These are phyloP conservation scores for Flaveria bidentis DNA, from an alignment of 129 eudicot species.

Conservation along the genomic window DNA sequence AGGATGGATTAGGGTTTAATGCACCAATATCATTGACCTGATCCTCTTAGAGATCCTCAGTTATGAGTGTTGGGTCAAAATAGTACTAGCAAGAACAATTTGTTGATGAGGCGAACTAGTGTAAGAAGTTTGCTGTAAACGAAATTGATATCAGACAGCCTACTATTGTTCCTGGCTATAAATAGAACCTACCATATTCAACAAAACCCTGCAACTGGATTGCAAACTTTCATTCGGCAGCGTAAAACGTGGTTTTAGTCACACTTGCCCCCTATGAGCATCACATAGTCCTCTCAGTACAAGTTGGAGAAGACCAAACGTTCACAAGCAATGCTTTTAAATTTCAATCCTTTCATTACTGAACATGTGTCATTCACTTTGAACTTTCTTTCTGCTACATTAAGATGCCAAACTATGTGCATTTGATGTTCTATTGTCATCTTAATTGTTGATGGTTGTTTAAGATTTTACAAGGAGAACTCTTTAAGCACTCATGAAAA, in stretches of 20 bases:
- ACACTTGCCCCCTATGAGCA: not conserved
- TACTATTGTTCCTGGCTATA: not conserved
- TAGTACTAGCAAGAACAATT: not conserved
- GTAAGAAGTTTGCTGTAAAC: not conserved
- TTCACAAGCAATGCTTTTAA: conserved; percentile 11
- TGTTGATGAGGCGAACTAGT: not conserved
- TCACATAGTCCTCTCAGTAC: not conserved
- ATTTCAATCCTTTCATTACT: conserved; percentile 1
- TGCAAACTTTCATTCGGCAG: not conserved
- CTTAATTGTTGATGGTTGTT: conserved; percentile 6
- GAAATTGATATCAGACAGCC: not conserved
- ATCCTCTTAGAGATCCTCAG: not conserved
- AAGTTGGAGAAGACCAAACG: not conserved
- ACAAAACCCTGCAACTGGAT: not conserved
- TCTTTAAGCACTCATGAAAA: not conserved
- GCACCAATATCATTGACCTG: no score
- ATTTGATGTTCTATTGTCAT: not conserved
- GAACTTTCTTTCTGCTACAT: conserved; percentile 2
- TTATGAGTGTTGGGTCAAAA: not conserved
- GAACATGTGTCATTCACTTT: not conserved
- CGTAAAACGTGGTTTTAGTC: conserved; percentile 16
- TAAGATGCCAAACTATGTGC: conserved; percentile 13
- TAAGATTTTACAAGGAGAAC: conserved; percentile 5
- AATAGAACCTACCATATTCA: not conserved
- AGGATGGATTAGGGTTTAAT: not conserved